Conservation (phyloP, 2,329 filamentous ascomycete species). For the Zymoseptoria passerinii region DNA sequence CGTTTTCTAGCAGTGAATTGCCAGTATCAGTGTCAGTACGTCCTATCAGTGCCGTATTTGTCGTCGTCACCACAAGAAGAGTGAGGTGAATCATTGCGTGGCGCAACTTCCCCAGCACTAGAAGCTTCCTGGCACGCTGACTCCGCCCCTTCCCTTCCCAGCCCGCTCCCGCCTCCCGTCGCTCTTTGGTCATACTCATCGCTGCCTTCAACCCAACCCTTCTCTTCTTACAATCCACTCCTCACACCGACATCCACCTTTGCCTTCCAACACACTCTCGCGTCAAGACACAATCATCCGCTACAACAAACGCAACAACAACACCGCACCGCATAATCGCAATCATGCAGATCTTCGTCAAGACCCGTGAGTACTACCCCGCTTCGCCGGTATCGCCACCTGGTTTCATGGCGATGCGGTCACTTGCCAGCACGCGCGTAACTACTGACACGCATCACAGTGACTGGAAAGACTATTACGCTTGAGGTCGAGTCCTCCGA, state of each 20-base stretch:
- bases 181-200: conserved; percentile 1
- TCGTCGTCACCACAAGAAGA: not conserved
- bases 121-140: not conserved
- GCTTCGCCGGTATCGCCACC: conserved; percentile 18
- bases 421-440: conserved; percentile 4
- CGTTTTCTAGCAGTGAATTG: not conserved
- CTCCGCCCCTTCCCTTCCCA: not conserved
- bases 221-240: conserved; percentile 6
- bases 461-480: conserved; percentile 61
- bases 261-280: not conserved
- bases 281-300: conserved; percentile 3
- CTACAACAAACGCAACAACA: conserved; percentile 8
- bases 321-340: conserved; percentile 19
- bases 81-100: not conserved
- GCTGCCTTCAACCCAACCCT: conserved; percentile 2
- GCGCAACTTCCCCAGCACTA: not conserved
- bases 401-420: conserved; percentile 2
- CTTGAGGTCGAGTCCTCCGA: conserved; percentile 64
- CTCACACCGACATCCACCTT: conserved; percentile 3
- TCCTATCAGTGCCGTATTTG: not conserved
- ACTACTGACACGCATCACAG: conserved; percentile 36
- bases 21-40: not conserved
- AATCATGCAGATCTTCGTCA: conserved; percentile 93
- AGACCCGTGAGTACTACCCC: conserved; percentile 65
- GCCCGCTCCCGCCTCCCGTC: not conserved